Conservation (phyloP, 2,329 filamentous ascomycete genomes). For the Fusarium keratoplasticum region DNA sequence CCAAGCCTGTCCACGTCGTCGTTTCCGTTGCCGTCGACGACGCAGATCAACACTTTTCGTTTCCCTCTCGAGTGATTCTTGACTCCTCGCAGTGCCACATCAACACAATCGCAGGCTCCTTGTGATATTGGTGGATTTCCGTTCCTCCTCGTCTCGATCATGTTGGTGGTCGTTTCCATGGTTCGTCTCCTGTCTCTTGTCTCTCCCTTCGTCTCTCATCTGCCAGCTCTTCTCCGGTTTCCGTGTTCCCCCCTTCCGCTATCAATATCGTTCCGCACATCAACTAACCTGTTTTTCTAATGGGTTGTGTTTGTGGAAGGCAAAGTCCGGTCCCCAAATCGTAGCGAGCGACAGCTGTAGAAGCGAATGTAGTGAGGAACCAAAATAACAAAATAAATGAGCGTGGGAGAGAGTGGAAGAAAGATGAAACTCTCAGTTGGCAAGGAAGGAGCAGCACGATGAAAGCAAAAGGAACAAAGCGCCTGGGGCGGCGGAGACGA, state of each 20-base stretch:
- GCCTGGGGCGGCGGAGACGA: slow-evolving; percentile 40
- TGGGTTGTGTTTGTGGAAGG: slow-evolving; percentile 27
- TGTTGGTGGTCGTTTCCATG: not conserved
- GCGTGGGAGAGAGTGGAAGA: slow-evolving; percentile 65
- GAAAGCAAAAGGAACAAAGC: slow-evolving; percentile 42
- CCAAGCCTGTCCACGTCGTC: not conserved
- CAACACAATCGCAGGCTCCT: not conserved
- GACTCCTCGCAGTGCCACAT: not conserved
- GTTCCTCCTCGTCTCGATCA: not conserved
- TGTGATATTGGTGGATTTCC: not conserved
- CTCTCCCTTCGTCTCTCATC: slow-evolving; percentile 7
- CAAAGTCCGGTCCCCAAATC: slow-evolving; percentile 32
- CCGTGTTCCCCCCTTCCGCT: not conserved
- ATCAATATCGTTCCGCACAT: not conserved
- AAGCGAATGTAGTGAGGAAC: slow-evolving; percentile 47
- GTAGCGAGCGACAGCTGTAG: slow-evolving; percentile 43
- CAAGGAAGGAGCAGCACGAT: slow-evolving; percentile 52
- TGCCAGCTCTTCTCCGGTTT: not conserved
- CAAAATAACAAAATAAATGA: slow-evolving; percentile 54
- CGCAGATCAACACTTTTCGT: not conserved
- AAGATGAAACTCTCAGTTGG: slow-evolving; percentile 63
- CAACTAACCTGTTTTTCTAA: slow-evolving; percentile 41
- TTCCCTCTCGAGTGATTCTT: not conserved
- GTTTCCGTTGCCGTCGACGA: not conserved
- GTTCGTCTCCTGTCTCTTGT: not conserved